Base-by-base conservation (phyloP, 345 rosid species). In the Salix arbutifolia region DNA sequence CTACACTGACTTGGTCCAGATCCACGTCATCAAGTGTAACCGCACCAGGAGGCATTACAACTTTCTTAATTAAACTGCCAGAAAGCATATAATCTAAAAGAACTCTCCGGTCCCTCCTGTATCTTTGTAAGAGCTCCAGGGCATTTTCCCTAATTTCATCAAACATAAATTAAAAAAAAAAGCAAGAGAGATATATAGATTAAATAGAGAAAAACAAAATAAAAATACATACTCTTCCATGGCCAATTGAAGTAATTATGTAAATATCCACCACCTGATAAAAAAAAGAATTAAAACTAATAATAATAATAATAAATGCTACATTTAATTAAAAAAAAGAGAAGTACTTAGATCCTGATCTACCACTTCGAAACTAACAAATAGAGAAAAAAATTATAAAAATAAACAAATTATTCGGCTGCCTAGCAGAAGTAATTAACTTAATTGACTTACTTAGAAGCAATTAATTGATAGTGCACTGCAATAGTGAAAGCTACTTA, bases 1-100 rank as follows among this genome's bases (percentile, higher is more conserved):
- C 99, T 35, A 92, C 95, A 84, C 99, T 93, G 83, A 96, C 97
- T 96, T 93, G 99, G 80, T 96, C 98, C 50, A 96, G 89, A 90
- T 96, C 99, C 67, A 96, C 98, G 75, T 96, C 99, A 80, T 93
- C 99, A 1, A 96, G 86, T 44, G 97, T 91, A 62, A 93, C 95
- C 2, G 99, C 98, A 21, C 99, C 99, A 73, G 99, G 98, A 77
- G 99, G 98, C 97, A 96, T 92, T 42, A 87, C 86, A 56, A 96
- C 99, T 85, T 93, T 93, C 95, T 90, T 93, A 71, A 96, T 87
- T 77, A 96, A 82, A 83, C 91, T 92, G 65, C 96, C 97, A 5
- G 97, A 89, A 69, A 93, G 88, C 72, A 96, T 84, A 79, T 90
- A 96, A 82, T 92, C 96, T 78, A 96, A 83, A 65, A 96, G 96